A percentile compares a stretch with the other conserved stretches of the same genome.
These are phyloP conservation scores for Colletotrichum tabaci DNA, from an alignment of 2,329 filamentous ascomycete species.

Conservation along the genomic window DNA sequence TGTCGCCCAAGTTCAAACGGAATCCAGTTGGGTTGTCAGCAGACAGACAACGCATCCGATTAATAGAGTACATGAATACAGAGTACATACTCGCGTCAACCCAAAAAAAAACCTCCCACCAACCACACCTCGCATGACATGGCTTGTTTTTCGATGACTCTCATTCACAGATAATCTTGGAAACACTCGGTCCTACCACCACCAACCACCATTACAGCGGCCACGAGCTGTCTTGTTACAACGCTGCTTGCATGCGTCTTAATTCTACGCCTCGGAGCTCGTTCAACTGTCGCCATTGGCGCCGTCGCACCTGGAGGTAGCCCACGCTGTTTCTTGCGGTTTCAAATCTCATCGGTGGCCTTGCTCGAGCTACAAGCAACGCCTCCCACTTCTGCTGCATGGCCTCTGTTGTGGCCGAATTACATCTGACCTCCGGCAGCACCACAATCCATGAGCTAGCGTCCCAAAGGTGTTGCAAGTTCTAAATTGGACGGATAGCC, in stretches of 20 bases:
- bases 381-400: background rate
- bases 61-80: conserved; percentile 5
- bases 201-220: background rate
- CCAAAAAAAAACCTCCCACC: background rate
- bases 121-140: conserved; percentile 11
- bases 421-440: conserved; percentile 31
- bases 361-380: conserved; percentile 10
- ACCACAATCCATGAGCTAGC: conserved; percentile 14
- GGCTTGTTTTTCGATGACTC: background rate
- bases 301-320: conserved; percentile 21
- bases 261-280: conserved; percentile 2
- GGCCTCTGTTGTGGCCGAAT: conserved; percentile 27
- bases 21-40: conserved; percentile 1
- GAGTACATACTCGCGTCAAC: too few relatives aligned
- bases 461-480: conserved; percentile 27
- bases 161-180: conserved; percentile 16
- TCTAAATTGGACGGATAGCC: conserved; percentile 37
- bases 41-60: conserved; percentile 28
- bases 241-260: conserved; percentile 1
- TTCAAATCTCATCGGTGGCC: conserved; percentile 22
- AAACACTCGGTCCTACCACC: conserved; percentile 9
- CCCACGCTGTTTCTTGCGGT: conserved; percentile 20
- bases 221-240: background rate
- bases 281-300: conserved; percentile 9
- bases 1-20: background rate